Percentiles rank a stretch among this genome's conserved stretches.
phyloP scores from a whole-genome alignment of 202 grass and related monocot genomes.

The Saccharum hybrid region DNA sequence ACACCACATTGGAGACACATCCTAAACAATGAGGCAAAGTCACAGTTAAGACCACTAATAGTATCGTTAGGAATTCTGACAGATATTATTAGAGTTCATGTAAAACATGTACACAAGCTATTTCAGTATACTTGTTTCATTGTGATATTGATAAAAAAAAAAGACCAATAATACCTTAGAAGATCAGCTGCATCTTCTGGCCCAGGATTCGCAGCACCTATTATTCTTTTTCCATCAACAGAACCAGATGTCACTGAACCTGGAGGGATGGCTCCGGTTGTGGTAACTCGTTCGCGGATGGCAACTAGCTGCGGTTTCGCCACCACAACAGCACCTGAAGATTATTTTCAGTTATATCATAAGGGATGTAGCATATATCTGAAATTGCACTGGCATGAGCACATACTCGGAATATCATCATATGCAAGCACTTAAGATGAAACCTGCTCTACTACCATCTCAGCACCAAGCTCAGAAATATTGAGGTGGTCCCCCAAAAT shows the following conservation, averaged over 20 bases:
- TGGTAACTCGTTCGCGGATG: constrained; percentile 62
- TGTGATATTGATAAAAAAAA: background rate
- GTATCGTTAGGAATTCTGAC: too few species aligned
- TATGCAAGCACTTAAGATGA: background rate
- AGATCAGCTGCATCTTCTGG: constrained; percentile 86
- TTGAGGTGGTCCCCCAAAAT: background rate
- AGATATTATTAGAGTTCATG: background rate
- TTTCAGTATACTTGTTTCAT: background rate
- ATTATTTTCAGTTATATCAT: constrained; percentile 32
- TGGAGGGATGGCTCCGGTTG: constrained; percentile 38
- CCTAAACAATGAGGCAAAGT: constrained; percentile 38
- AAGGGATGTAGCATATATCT: constrained; percentile 4
- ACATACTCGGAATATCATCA: background rate
- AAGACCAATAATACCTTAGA: constrained; percentile 58
- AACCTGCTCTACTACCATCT: background rate
- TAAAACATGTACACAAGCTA: constrained; percentile 5
- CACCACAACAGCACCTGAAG: constrained; percentile 70
- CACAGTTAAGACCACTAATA: constrained; percentile 1
- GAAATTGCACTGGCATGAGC: background rate
- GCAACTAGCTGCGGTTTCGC: constrained; percentile 83
- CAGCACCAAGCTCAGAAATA: background rate
- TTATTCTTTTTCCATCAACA: constrained; percentile 62
- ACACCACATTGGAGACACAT: constrained; percentile 91
- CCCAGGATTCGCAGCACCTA: constrained; percentile 80
- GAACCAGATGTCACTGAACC: constrained; percentile 38